These are phyloP conservation scores for Byssoonygena ceratinophila DNA, from an alignment of 2,329 filamentous ascomycete species.

Conservation along the genomic window DNA sequence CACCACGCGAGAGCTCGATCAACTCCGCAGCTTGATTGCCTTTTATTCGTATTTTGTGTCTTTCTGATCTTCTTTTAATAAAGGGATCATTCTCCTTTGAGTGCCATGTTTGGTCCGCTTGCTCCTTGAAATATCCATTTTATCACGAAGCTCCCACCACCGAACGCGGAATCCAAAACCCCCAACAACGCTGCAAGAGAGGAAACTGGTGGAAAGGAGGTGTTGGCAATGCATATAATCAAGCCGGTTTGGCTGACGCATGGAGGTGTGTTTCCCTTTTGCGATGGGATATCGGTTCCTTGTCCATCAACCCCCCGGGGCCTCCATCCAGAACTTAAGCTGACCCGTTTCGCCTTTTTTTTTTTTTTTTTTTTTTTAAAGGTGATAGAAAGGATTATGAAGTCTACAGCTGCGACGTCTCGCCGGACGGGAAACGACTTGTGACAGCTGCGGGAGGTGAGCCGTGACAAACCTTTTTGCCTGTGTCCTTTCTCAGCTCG, in stretches of 20 bases:
- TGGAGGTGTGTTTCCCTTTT: too few relatives aligned
- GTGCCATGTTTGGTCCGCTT: neutral
- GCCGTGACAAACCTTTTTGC: constrained; percentile 21
- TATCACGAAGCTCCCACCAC: neutral
- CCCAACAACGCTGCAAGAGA: neutral
- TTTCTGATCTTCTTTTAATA: too few relatives aligned
- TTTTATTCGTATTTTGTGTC: neutral
- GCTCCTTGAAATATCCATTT: constrained; percentile 2
- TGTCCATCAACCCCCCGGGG: too few relatives aligned
- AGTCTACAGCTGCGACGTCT: constrained; percentile 96
- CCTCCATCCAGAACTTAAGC: too few relatives aligned
- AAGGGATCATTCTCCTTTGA: neutral
- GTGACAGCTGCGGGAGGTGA: constrained; percentile 87
- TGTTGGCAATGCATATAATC: constrained; percentile 63
- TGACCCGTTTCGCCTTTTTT: too few relatives aligned
- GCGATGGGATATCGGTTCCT: too few relatives aligned
- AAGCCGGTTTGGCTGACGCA: constrained; percentile 95
- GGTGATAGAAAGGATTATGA: constrained; percentile 97
- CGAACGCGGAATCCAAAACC: neutral
- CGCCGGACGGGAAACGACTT: constrained; percentile 80
- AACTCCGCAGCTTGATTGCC: neutral
- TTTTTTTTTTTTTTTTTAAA: constrained; percentile 24
- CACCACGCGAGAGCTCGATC: neutral
- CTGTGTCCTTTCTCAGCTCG: too few relatives aligned
- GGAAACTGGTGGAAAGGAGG: neutral